Percentiles rank a stretch among this genome's conserved stretches.
Conservation (phyloP, 2,329 filamentous ascomycete species). For the Aspergillus eucalypticola region DNA sequence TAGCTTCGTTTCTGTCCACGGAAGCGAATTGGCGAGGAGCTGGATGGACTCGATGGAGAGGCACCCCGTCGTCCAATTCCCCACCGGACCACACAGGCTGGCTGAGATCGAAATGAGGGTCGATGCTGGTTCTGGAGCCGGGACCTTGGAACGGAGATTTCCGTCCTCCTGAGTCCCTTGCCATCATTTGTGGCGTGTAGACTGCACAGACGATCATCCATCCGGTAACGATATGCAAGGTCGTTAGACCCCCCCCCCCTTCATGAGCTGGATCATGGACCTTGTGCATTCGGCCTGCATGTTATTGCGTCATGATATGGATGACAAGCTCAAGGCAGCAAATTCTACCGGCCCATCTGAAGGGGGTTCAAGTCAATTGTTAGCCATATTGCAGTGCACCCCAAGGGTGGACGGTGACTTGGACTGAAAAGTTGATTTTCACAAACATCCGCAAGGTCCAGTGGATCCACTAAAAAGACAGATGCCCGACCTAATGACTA, state of each 20-base stretch:
- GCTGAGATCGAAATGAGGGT: conserved; percentile 7
- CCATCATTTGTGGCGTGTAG: not conserved
- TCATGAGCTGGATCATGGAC: not conserved
- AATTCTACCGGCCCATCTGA: not conserved
- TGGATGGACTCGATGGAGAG: not conserved
- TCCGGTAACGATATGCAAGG: not conserved
- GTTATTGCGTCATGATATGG: not conserved
- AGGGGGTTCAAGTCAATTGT: not conserved
- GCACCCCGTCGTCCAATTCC: not conserved
- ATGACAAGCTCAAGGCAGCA: not conserved
- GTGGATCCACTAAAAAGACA: not conserved
- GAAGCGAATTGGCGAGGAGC: not conserved
- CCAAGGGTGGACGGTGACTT: not conserved
- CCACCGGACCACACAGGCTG: not conserved
- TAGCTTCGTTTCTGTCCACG: not conserved
- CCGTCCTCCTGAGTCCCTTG: not conserved
- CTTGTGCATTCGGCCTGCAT: not conserved
- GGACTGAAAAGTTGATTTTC: not conserved
- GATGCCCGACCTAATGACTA: not conserved
- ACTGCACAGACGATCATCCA: not conserved
- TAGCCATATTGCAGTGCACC: not conserved
- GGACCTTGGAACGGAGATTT: not conserved
- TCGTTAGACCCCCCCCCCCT: not conserved
- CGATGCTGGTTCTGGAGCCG: conserved; percentile 3
- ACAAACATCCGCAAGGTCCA: not conserved